Conservation (phyloP, 164 flowering plant species). For the Vitis cinerea region DNA sequence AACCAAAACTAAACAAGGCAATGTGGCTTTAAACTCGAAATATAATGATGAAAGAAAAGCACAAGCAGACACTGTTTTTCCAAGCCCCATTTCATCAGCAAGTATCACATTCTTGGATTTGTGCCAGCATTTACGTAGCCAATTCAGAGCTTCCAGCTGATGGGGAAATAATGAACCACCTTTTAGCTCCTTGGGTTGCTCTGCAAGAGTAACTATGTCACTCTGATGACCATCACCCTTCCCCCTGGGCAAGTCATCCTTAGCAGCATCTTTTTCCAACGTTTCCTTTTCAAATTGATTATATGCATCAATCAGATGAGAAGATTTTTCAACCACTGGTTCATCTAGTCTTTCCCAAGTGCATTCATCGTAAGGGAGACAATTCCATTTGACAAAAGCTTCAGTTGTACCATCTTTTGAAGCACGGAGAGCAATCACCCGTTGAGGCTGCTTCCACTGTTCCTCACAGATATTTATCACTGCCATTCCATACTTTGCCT, state of each 20-base stretch:
- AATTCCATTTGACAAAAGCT: slow-evolving; percentile 86
- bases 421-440: slow-evolving; percentile 62
- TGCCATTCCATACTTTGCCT: slow-evolving; percentile 80
- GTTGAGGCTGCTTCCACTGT: slow-evolving; percentile 88
- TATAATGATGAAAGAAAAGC: slow-evolving; percentile 89
- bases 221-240: slow-evolving; percentile 31
- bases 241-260: slow-evolving; percentile 22
- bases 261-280: slow-evolving; percentile 50
- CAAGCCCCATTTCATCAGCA: slow-evolving; percentile 99
- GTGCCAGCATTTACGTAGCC: slow-evolving; percentile 96
- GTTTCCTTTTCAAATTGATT: slow-evolving; percentile 59
- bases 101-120: slow-evolving; percentile 91
- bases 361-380: slow-evolving; percentile 95
- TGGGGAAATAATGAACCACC: slow-evolving; percentile 95
- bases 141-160: slow-evolving; percentile 96
- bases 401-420: slow-evolving; percentile 50
- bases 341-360: slow-evolving; percentile 93
- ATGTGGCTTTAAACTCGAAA: slow-evolving; percentile 69
- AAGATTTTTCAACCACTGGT: slow-evolving; percentile 48
- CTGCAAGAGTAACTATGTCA: slow-evolving; percentile 64
- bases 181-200: slow-evolving; percentile 86
- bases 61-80: slow-evolving; percentile 94
- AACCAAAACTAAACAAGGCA: slow-evolving; percentile 92
- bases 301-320: slow-evolving; percentile 56
- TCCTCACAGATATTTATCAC: slow-evolving; percentile 81